phyloP scores from a whole-genome alignment of 1,139 yeast genomes.

The Yamadazyma jaroonii region DNA sequence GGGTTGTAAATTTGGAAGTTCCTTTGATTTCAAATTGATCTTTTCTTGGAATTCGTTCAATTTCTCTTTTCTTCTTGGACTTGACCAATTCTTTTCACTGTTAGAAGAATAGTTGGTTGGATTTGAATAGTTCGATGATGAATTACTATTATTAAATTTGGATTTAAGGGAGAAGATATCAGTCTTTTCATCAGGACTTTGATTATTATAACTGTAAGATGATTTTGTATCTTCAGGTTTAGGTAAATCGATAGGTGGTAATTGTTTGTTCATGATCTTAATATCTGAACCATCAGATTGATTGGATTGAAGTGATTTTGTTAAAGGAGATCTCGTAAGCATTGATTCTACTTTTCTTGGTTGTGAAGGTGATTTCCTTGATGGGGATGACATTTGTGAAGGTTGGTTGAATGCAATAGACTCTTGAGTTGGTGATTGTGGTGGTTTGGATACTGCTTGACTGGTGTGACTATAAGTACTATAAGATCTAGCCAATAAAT shows the following conservation, averaged over 20 bases:
- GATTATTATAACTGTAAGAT: slow-evolving; percentile 19
- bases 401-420: neutral
- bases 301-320: neutral
- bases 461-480: slow-evolving; percentile 24
- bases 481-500: slow-evolving; percentile 32
- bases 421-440: neutral
- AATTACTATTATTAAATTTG: slow-evolving; percentile 24
- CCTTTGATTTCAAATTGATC: slow-evolving; percentile 37
- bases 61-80: slow-evolving; percentile 45
- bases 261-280: slow-evolving; percentile 1
- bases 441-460: neutral
- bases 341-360: slow-evolving; percentile 1
- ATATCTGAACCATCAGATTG: slow-evolving; percentile 1
- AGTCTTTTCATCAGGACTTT: slow-evolving; percentile 28
- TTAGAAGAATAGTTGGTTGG: slow-evolving; percentile 41
- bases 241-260: slow-evolving; percentile 9
- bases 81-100: slow-evolving; percentile 50
- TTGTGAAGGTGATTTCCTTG: slow-evolving; percentile 1
- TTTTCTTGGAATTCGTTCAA: slow-evolving; percentile 38
- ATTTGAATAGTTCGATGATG: slow-evolving; percentile 46
- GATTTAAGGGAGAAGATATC: slow-evolving; percentile 30
- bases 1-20: slow-evolving; percentile 22
- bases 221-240: slow-evolving; percentile 20
- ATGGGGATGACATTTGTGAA: neutral
- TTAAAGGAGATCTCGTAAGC: neutral